Conservation (phyloP, 2,329 filamentous ascomycete species). For the Aspergillus pseudoviridinutans region DNA sequence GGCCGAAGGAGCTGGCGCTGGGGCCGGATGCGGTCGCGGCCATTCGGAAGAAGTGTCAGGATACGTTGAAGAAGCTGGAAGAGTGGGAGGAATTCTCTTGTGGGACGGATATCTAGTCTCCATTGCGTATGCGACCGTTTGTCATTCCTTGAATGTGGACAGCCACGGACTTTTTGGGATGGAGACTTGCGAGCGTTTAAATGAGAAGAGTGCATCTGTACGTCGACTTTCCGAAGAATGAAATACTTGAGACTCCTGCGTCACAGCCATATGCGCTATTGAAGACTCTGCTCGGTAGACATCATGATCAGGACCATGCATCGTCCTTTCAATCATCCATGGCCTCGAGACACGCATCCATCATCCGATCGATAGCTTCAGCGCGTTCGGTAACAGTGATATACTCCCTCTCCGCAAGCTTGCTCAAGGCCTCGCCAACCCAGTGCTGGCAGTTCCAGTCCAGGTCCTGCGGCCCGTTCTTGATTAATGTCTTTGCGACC, state of each 20-base stretch:
- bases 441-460: constrained; percentile 35
- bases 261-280: too few relatives aligned
- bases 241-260: too few relatives aligned
- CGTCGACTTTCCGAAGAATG: too few relatives aligned
- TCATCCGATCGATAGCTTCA: constrained; percentile 23
- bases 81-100: constrained; percentile 6
- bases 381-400: constrained; percentile 15
- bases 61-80: constrained; percentile 4
- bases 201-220: too few relatives aligned
- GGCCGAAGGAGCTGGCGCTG: constrained; percentile 25
- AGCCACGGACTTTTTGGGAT: not conserved
- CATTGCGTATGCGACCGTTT: too few relatives aligned
- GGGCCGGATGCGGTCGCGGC: constrained; percentile 21
- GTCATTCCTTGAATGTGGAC: not conserved
- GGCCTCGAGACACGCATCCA: constrained; percentile 25
- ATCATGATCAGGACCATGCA: too few relatives aligned
- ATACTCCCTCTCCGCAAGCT: constrained; percentile 19
- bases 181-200: too few relatives aligned
- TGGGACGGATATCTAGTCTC: constrained; percentile 4
- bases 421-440: constrained; percentile 25
- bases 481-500: constrained; percentile 18
- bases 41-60: constrained; percentile 4
- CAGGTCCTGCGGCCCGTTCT: constrained; percentile 18
- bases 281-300: not conserved
- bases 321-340: constrained; percentile 12